phyloP scores from a whole-genome alignment of 257 asterid genomes.

The Fraxinus americana region DNA sequence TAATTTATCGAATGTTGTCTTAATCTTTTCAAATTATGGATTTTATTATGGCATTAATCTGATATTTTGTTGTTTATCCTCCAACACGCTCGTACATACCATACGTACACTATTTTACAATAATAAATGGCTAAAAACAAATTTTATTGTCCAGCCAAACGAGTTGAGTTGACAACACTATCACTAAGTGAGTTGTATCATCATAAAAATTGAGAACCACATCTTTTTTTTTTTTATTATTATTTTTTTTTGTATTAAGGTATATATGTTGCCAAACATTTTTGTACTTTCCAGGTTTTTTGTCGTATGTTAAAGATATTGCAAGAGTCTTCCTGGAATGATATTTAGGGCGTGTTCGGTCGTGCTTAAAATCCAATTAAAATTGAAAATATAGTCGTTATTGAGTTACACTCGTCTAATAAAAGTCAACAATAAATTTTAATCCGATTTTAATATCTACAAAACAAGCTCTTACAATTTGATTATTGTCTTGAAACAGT shows the following conservation, averaged over 20 bases:
- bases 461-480: too few species aligned
- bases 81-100: neutral
- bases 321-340: neutral
- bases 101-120: neutral
- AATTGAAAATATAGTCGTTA: too few species aligned
- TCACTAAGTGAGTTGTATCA: neutral
- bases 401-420: too few species aligned
- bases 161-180: neutral
- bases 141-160: neutral
- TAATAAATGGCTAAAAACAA: neutral
- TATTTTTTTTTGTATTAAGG: neutral
- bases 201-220: neutral
- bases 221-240: too few species aligned
- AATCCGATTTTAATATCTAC: too few species aligned
- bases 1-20: conserved; percentile 32
- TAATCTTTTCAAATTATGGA: neutral
- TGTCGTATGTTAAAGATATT: too few species aligned
- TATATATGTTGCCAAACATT: neutral
- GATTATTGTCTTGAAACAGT: neutral
- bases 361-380: too few species aligned
- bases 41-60: too few species aligned
- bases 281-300: neutral
- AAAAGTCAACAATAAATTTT: too few species aligned
- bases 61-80: too few species aligned
- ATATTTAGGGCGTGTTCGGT: neutral